phyloP scores from a whole-genome alignment of 768 basidiomycete genomes.

The Cubamyces lactineus region DNA sequence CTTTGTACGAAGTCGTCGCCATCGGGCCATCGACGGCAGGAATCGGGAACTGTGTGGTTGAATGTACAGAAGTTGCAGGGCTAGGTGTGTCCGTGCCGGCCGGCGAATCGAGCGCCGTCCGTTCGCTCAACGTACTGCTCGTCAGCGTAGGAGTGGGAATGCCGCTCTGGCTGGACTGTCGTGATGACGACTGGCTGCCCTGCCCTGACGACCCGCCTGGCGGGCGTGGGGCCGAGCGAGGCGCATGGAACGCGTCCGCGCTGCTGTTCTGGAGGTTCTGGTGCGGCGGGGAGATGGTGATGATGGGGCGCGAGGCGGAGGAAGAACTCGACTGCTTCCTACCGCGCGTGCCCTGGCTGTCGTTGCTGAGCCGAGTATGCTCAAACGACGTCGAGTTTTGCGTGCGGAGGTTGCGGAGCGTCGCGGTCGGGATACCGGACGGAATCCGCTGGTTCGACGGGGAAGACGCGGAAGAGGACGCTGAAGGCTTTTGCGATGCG shows the following conservation, averaged over 20 bases:
- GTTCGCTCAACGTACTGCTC: constrained; percentile 7
- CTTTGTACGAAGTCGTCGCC: constrained; percentile 21
- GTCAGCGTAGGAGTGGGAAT: constrained; percentile 6
- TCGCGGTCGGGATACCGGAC: constrained; percentile 20
- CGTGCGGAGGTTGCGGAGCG: constrained; percentile 23
- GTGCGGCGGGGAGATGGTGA: constrained; percentile 34
- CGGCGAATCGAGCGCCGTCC: constrained; percentile 11
- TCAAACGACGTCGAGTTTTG: constrained; percentile 35
- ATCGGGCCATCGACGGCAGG: constrained; percentile 9
- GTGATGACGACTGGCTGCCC: neutral
- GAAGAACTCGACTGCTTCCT: constrained; percentile 16
- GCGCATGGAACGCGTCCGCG: constrained; percentile 8
- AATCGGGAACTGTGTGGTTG: constrained; percentile 25
- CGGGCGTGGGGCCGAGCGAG: constrained; percentile 20
- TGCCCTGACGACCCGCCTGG: neutral
- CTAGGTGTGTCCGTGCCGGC: constrained; percentile 2
- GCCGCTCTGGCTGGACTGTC: constrained; percentile 15
- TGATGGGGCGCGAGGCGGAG: constrained; percentile 26
- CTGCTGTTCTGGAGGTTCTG: neutral
- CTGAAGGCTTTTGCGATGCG: constrained; percentile 18
- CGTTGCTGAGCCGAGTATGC: constrained; percentile 21
- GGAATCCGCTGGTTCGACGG: constrained; percentile 11
- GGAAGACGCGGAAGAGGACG: constrained; percentile 26
- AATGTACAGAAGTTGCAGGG: constrained; percentile 19
- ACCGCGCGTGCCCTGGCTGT: constrained; percentile 16